Percentiles rank a stretch among this genome's conserved stretches.
phyloP scores from a whole-genome alignment of 371 early-diverging fungal species.

The Lichtheimia corymbifera region DNA sequence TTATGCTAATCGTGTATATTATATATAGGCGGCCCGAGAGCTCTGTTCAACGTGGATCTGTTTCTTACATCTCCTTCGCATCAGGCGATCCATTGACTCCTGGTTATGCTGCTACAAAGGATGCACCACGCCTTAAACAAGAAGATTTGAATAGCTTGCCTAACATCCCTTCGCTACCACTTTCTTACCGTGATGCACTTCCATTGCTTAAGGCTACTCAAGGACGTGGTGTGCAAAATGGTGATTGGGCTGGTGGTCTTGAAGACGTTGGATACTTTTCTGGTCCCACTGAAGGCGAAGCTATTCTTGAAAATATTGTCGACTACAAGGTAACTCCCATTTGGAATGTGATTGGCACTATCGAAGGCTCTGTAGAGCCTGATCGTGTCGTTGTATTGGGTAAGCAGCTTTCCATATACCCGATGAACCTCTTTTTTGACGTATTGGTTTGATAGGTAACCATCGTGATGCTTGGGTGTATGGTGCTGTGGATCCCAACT shows the following conservation, averaged over 20 bases:
- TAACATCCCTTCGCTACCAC: conserved; percentile 66
- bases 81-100: conserved; percentile 73
- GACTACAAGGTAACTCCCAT: conserved; percentile 61
- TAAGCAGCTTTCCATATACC: not conserved
- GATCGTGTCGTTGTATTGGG: conserved; percentile 62
- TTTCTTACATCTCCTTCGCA: conserved; percentile 43
- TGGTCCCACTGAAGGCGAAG: conserved; percentile 55
- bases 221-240: conserved; percentile 37
- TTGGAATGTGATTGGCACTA: conserved; percentile 65
- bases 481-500: conserved; percentile 67
- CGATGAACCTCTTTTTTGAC: not conserved
- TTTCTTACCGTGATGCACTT: conserved; percentile 66
- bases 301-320: conserved; percentile 55
- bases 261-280: conserved; percentile 52
- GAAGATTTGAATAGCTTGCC: conserved; percentile 52
- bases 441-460: conserved; percentile 30
- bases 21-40: no score
- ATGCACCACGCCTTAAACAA: conserved; percentile 51
- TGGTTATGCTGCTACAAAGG: conserved; percentile 54
- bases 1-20: no score
- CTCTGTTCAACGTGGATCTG: conserved; percentile 62
- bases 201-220: conserved; percentile 57
- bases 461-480: conserved; percentile 73
- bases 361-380: conserved; percentile 58
- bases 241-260: conserved; percentile 52